Percentiles rank a stretch among this genome's conserved stretches.
phyloP scores from a whole-genome alignment of 257 asterid genomes.

The Paulownia fortunei region DNA sequence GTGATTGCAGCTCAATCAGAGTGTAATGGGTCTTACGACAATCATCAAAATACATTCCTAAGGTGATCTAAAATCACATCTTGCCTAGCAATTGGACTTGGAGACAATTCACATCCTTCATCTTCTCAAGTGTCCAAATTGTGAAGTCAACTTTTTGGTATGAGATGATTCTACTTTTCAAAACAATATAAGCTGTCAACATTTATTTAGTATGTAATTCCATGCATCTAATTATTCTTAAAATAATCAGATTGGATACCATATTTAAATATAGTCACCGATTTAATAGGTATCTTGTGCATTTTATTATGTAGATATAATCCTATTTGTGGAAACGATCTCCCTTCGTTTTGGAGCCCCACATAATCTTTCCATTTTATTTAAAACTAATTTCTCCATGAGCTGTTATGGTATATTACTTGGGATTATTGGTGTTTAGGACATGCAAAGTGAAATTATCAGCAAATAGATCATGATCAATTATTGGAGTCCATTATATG shows the following conservation, averaged over 20 bases:
- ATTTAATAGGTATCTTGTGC: neutral
- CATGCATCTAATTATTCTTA: neutral
- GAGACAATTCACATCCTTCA: neutral
- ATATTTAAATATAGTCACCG: neutral
- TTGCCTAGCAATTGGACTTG: neutral
- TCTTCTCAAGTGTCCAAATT: neutral
- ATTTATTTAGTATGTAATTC: neutral
- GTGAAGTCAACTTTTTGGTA: neutral
- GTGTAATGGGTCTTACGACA: neutral
- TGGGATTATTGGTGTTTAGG: neutral
- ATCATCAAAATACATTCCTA: neutral
- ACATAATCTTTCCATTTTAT: neutral
- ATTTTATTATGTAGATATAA: neutral
- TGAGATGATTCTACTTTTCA: neutral
- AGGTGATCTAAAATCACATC: neutral
- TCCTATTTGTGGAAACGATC: neutral
- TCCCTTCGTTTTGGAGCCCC: neutral
- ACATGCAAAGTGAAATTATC: neutral
- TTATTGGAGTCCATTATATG: neutral
- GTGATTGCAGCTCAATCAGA: neutral
- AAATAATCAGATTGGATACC: neutral
- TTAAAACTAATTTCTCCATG: neutral
- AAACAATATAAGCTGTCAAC: neutral
- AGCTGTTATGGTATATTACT: neutral
- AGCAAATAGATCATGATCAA: neutral